Percentiles rank a stretch among this genome's conserved stretches.
Conservation (phyloP, 371 early-diverging fungal genomes). For the Capniomyces stellatus region DNA sequence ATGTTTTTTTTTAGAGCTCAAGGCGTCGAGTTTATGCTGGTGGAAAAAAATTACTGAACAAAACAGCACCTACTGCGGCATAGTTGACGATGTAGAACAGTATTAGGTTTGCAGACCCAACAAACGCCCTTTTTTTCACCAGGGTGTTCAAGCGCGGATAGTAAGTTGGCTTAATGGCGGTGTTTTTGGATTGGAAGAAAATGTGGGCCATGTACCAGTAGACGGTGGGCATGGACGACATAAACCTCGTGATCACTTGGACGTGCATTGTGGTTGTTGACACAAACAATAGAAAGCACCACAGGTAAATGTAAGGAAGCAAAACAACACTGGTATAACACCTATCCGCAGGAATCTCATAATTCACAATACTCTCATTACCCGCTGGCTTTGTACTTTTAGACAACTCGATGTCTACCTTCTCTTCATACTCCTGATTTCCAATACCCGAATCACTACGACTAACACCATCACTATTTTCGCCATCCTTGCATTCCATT, state of each 20-base stretch:
- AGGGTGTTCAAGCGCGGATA: too few relatives aligned
- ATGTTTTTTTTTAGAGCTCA: too few relatives aligned
- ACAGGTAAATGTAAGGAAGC: conserved; percentile 50
- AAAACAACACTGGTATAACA: conserved; percentile 17
- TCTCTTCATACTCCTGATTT: too few relatives aligned
- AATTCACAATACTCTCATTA: neutral
- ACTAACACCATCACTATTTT: too few relatives aligned
- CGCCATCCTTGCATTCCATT: too few relatives aligned
- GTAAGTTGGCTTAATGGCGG: conserved; percentile 6
- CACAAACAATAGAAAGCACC: conserved; percentile 38
- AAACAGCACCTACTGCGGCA: conserved; percentile 42
- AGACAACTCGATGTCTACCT: too few relatives aligned
- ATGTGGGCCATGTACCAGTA: conserved; percentile 63
- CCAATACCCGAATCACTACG: too few relatives aligned
- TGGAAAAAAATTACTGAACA: conserved; percentile 67
- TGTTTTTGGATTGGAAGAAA: conserved; percentile 7
- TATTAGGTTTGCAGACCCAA: conserved; percentile 7
- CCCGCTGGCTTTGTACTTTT: neutral
- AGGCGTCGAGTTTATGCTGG: too few relatives aligned
- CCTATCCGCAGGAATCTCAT: neutral
- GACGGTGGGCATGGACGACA: conserved; percentile 58
- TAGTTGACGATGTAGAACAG: conserved; percentile 47
- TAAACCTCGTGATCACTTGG: conserved; percentile 75
- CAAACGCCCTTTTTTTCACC: too few relatives aligned
- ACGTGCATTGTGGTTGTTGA: conserved; percentile 65